Percentiles rank a stretch among this genome's conserved stretches.
Conservation (phyloP, 306 rosid species). For the Chamaecrista fasciculata region DNA sequence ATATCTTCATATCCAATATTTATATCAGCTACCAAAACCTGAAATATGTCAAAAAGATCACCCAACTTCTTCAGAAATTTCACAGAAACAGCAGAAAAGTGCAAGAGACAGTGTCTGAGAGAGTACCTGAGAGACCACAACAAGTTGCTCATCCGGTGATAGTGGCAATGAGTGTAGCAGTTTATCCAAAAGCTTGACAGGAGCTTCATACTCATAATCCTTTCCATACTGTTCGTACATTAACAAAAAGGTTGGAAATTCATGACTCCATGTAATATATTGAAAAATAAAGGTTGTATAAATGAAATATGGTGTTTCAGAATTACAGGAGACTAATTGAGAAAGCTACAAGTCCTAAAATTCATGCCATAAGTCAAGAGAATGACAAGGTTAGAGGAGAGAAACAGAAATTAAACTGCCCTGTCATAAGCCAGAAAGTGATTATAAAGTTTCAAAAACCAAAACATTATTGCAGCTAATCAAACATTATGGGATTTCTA, state of each 20-base stretch:
- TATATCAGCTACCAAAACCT: constrained; percentile 97
- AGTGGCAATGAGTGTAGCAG: constrained; percentile 79
- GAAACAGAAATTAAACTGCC: constrained; percentile 6
- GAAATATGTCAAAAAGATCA: constrained; percentile 27
- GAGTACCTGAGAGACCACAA: constrained; percentile 92
- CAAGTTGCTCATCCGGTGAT: constrained; percentile 85
- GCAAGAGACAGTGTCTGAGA: constrained; percentile 14
- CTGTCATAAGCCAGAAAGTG: neutral
- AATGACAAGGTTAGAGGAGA: constrained; percentile 11
- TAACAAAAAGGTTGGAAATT: constrained; percentile 23
- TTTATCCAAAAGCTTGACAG: constrained; percentile 92
- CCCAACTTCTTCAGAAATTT: constrained; percentile 18
- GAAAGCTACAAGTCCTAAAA: neutral
- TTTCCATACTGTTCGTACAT: constrained; percentile 73
- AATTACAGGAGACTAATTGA: neutral
- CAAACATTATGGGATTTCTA: neutral
- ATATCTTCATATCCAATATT: constrained; percentile 95
- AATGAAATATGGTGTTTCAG: neutral
- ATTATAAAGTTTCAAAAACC: constrained; percentile 3
- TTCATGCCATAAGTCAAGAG: constrained; percentile 11
- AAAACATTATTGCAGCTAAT: neutral
- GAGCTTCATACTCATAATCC: constrained; percentile 90
- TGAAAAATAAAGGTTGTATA: constrained; percentile 14
- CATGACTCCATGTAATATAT: constrained; percentile 21
- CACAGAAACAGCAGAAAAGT: neutral